phyloP scores from a whole-genome alignment of 345 rosid species.

The Jatropha curcas region DNA sequence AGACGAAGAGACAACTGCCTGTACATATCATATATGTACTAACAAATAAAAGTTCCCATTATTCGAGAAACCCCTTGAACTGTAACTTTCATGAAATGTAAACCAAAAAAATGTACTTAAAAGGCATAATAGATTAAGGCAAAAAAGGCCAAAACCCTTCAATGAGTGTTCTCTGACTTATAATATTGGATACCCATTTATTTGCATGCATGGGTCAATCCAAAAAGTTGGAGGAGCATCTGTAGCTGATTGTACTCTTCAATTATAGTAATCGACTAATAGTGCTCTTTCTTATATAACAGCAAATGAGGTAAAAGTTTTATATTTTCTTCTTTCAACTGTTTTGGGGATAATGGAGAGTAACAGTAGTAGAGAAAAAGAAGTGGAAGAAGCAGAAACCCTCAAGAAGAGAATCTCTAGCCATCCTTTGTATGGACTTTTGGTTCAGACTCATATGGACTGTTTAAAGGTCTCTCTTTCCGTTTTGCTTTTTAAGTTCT shows the following conservation, averaged over 20 bases:
- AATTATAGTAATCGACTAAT: neutral
- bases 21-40: slow-evolving; percentile 14
- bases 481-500: neutral
- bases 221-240: slow-evolving; percentile 16
- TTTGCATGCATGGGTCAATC: slow-evolving; percentile 48
- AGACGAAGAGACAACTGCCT: slow-evolving; percentile 15
- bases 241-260: neutral
- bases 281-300: slow-evolving; percentile 3
- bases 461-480: slow-evolving; percentile 50
- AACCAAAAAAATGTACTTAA: no score
- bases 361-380: neutral
- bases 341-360: slow-evolving; percentile 1
- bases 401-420: slow-evolving; percentile 51
- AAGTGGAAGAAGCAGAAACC: slow-evolving; percentile 23
- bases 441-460: slow-evolving; percentile 46
- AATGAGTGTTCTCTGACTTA: slow-evolving; percentile 33
- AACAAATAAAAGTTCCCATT: slow-evolving; percentile 26
- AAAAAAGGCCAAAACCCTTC: slow-evolving; percentile 18
- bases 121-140: slow-evolving; percentile 25
- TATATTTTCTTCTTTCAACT: neutral
- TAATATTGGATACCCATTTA: slow-evolving; percentile 17
- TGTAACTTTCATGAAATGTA: slow-evolving; percentile 41
- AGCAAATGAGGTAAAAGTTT: slow-evolving; percentile 2
- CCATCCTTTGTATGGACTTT: slow-evolving; percentile 52
- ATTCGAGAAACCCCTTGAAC: slow-evolving; percentile 40